Percentiles rank a stretch among this genome's conserved stretches.
phyloP scores from a whole-genome alignment of 2,329 filamentous ascomycete genomes.

The Phialophora chinensis region DNA sequence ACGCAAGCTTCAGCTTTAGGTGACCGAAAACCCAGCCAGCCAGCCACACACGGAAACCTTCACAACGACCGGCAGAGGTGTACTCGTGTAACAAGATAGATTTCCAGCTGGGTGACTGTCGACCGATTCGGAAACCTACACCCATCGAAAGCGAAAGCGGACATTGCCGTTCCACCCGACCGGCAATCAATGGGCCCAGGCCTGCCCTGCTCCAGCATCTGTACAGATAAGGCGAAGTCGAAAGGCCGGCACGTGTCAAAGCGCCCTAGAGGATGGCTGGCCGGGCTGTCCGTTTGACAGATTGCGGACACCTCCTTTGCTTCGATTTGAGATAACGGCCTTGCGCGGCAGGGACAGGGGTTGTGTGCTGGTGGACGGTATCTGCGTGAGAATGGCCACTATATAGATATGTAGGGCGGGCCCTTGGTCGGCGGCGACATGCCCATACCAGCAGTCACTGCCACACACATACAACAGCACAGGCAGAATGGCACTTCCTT shows the following conservation, averaged over 20 bases:
- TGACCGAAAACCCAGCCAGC: neutral
- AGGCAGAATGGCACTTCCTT: constrained; percentile 15
- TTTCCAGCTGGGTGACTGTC: constrained; percentile 6
- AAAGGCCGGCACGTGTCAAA: neutral
- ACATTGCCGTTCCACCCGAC: constrained; percentile 5
- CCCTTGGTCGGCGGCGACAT: neutral
- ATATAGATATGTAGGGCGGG: neutral
- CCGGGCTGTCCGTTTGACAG: neutral
- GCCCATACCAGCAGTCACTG: neutral
- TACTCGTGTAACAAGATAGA: neutral
- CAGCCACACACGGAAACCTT: constrained; percentile 4
- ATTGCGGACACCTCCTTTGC: constrained; percentile 11
- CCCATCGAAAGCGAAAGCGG: neutral
- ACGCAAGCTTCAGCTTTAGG: neutral
- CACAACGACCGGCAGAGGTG: neutral
- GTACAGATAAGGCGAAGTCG: constrained; percentile 16
- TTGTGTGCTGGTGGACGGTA: neutral
- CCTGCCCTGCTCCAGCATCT: neutral
- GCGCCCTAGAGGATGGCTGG: neutral
- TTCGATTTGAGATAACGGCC: neutral
- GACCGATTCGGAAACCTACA: neutral
- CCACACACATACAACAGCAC: neutral
- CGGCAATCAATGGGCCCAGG: constrained; percentile 7
- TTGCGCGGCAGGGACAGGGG: neutral
- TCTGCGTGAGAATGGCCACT: neutral